Base-by-base conservation (phyloP, 2,329 filamentous ascomycete species). In the Colletotrichum chlorophyti region DNA sequence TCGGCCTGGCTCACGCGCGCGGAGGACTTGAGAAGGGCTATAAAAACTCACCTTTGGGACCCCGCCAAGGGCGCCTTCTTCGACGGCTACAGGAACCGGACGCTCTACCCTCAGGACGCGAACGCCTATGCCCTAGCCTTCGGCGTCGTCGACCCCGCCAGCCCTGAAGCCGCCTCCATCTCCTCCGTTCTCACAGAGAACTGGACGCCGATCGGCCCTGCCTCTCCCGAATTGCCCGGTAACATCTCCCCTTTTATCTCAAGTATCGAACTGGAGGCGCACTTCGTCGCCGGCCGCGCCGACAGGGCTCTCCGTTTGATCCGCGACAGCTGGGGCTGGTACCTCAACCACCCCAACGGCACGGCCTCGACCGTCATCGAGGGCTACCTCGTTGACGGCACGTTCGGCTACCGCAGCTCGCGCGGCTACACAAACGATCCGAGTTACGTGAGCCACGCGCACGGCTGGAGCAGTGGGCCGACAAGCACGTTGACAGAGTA, bases 181-280 rank as follows among this genome's bases (percentile, higher is more conserved):
- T 79, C 79, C 2, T 62, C 71, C 3, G 70, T 67, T 11, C 73
- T 86, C 4, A 75, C 74, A 1, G 64, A 74, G 6, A 85, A 83
- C 66, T 86, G 83, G 84, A 79, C 75, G 0, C 74, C 77, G 4
- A 80, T 85, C 46, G 84, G 84, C 7, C 76, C 85, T 3, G 74
- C 80, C 12, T 73, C 78, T 1, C 84, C 83, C 0, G 84, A 88
- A 62, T 74, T 87, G 0, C 80, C 82, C 0, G 78, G 79, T 4
- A 85, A 86, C 62, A 76, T 88, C 29, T 82, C 80, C 2, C 81
- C 83, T 0, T 87, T 86, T 66, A 81, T 85, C 49, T 80, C 80
- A 8, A 82, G 79, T 12, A 81, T 86, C 63, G 85, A 88, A 65
- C 75, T 88, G 23, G 80, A 83, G 66, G 84, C 77, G 2, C 85